phyloP scores from a whole-genome alignment of 257 asterid genomes.

The Nemophila menziesii region DNA sequence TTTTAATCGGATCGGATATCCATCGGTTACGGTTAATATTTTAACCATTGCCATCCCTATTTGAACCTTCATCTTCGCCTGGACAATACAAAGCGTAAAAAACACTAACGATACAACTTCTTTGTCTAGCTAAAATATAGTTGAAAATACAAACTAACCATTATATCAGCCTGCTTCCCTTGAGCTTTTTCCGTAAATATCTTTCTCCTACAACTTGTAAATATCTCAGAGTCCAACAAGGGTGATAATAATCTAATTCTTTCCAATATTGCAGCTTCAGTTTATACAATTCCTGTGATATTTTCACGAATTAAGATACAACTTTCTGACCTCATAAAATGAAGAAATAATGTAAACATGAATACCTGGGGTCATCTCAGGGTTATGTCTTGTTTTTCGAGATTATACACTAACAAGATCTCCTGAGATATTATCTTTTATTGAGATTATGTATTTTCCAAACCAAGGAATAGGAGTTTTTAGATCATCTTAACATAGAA shows the following conservation, averaged over 20 bases:
- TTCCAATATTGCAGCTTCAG: conserved; percentile 61
- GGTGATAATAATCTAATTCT: conserved; percentile 91
- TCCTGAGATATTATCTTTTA: conserved; percentile 62
- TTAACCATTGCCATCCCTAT: no score
- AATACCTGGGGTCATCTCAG: conserved; percentile 86
- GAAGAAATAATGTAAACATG: conserved; percentile 3
- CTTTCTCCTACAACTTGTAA: conserved; percentile 89
- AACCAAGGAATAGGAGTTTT: no score
- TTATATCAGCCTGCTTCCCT: conserved; percentile 86
- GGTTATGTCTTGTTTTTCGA: conserved; percentile 36
- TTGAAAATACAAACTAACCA: conserved; percentile 39
- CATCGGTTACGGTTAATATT: no score
- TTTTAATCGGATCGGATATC: no score
- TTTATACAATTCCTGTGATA: conserved; percentile 75
- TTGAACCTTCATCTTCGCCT: conserved; percentile 89
- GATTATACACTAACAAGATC: conserved; percentile 34
- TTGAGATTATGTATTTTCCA: no score
- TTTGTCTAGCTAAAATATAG: not conserved
- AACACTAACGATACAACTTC: no score
- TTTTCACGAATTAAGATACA: no score
- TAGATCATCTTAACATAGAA: no score
- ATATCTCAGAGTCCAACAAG: conserved; percentile 88
- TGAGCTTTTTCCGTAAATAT: conserved; percentile 83
- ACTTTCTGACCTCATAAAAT: no score
- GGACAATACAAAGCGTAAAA: conserved; percentile 18